phyloP scores from a whole-genome alignment of 2,329 filamentous ascomycete species.

The Penicillium sp. region DNA sequence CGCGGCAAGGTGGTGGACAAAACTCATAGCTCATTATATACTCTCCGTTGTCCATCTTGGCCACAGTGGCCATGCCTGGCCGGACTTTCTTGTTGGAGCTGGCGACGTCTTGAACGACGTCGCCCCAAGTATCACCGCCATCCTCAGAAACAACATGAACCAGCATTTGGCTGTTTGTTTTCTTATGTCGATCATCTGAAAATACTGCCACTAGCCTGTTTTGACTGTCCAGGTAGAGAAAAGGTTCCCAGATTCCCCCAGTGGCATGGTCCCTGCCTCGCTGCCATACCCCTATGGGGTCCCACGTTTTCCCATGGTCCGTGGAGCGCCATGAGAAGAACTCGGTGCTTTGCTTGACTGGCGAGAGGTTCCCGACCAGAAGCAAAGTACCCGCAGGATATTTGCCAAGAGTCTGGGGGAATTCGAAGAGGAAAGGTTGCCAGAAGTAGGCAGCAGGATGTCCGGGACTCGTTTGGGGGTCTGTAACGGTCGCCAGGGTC shows the following conservation, averaged over 20 bases:
- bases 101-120: background rate
- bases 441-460: background rate
- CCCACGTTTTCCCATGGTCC: slow-evolving; percentile 10
- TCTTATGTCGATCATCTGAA: slow-evolving; percentile 1
- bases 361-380: slow-evolving; percentile 8
- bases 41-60: slow-evolving; percentile 8
- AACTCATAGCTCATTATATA: slow-evolving; percentile 5
- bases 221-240: background rate
- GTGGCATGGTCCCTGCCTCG: background rate
- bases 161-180: background rate
- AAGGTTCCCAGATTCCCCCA: slow-evolving; percentile 3
- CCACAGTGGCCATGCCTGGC: slow-evolving; percentile 4
- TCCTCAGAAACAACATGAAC: slow-evolving; percentile 2
- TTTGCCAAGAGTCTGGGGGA: slow-evolving; percentile 15
- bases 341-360: background rate
- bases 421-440: slow-evolving; percentile 14
- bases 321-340: slow-evolving; percentile 13
- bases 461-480: background rate
- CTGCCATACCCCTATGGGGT: slow-evolving; percentile 6
- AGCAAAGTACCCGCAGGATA: slow-evolving; percentile 13
- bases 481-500: background rate
- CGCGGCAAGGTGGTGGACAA: background rate
- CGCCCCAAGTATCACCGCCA: background rate
- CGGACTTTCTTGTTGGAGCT: background rate
- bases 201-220: slow-evolving; percentile 2